A percentile compares a stretch with the other conserved stretches of the same genome.
These are phyloP conservation scores for Diatrype stigma DNA, from an alignment of 2,329 filamentous ascomycete genomes.

Conservation along the genomic window DNA sequence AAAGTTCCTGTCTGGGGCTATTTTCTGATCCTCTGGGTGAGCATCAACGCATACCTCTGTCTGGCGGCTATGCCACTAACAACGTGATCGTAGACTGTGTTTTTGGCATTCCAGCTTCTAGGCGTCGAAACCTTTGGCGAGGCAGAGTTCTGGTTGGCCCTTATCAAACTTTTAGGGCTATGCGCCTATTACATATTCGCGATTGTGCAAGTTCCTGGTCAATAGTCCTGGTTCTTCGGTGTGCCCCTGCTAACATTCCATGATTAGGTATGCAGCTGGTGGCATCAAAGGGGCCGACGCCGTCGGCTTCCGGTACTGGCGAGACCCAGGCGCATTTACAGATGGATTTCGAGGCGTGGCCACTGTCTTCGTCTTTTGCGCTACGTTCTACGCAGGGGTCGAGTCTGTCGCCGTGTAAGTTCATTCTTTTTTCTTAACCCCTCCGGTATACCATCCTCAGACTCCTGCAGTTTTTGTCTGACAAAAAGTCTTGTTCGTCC, in stretches of 20 bases:
- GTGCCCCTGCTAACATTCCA: conserved; percentile 5
- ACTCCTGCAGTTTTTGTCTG: too few relatives aligned
- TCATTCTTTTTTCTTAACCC: conserved; percentile 47
- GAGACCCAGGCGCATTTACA: conserved; percentile 64
- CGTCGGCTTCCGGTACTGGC: conserved; percentile 70
- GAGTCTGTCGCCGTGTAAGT: conserved; percentile 55
- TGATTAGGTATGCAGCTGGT: conserved; percentile 55
- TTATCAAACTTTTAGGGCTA: conserved; percentile 66
- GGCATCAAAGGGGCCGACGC: conserved; percentile 58
- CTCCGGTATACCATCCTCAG: background rate
- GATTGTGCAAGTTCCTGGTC: conserved; percentile 45
- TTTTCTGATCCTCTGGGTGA: conserved; percentile 69
- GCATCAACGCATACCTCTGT: conserved; percentile 7
- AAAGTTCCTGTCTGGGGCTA: conserved; percentile 60
- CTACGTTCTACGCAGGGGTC: conserved; percentile 65
- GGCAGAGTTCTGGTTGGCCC: conserved; percentile 74
- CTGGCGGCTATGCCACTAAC: conserved; percentile 2
- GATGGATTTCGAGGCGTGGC: conserved; percentile 64
- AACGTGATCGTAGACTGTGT: conserved; percentile 37
- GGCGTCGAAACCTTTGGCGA: conserved; percentile 74
- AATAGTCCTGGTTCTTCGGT: background rate
- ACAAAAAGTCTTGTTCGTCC: too few relatives aligned
- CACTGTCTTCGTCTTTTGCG: conserved; percentile 65
- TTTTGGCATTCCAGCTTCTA: conserved; percentile 64
- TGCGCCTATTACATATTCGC: conserved; percentile 71